Evolutionary conservation across 1,284 basidiomycete genomes (phyloP), one percentile per base, ranked within the genome.

Genomic region (Rhodotorula glutinis): DNA sequence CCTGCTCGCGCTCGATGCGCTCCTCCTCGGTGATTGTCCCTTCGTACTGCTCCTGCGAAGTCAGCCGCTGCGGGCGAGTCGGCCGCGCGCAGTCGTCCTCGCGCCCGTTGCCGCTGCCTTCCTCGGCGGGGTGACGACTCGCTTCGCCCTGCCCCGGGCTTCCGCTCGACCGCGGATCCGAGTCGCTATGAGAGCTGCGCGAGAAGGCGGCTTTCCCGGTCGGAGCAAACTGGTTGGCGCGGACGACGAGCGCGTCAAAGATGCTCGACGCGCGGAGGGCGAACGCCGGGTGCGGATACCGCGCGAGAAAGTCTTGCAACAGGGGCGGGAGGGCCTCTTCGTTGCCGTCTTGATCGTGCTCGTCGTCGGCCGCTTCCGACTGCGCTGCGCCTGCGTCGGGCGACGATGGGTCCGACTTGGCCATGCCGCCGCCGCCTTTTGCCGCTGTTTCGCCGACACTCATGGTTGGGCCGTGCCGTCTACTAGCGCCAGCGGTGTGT

Each of bases 211-310:
- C 49, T 14, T 29, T 51, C 5, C 21, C 23, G 23, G 9, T 21
- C 2, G 59, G 59, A 1, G 59, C 59, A 25, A 40, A 41, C 14
- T 52, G 60, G 11, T 49, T 27, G 8, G n/a, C 19, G 40, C 65
- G 60, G 2, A 52, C 13, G 38, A 66, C 52, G 60, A 66, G 65
- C 5, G 65, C 60, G 13, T 66, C 53, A 60, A 54, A 57, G 11
- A 66, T 40, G 23, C 52, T 38, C 9, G 43, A 44, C 4, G 65
- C 65, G 51, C 43, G 53, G 33, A 66, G 44, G 13, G 40, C 60
- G 30, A 57, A 62, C 9, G 27, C 57, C 17, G 65, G 65, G 43
- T 66, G 65, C 19, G 65, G 65, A 44, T 66, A 66, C 11, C 25
- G 44, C 16, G 33, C n/a, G 55, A 66, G 60, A 49, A 66, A 66